Evolutionary conservation across 371 early-diverging fungal genomes (phyloP), one percentile per base, ranked within the genome.

Genomic region (Sporodiniella umbellata): DNA sequence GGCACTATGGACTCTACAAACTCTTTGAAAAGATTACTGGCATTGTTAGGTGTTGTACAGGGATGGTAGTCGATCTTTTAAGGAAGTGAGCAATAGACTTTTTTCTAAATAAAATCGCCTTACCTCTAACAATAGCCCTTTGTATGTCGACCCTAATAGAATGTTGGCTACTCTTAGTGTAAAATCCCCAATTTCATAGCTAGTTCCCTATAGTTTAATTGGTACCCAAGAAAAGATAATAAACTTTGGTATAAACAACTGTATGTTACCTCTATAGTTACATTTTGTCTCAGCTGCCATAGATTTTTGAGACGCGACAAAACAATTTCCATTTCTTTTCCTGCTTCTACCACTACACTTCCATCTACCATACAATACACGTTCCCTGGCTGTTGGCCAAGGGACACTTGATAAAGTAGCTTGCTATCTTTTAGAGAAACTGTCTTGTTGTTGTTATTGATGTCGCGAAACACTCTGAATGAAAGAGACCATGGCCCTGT

Each of bases 311-410:
- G 53, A 28, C 73, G 62, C 6, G 69, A 62, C 18, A 77, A 56
- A 35, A 77, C 68, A 12, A 64, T 46, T 55, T 77, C 78, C 37
- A 73, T 48, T 48, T 77, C 78, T 28, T 69, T 70, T 51, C 73
- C 78, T n/a, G 71, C 78, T 54, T 72, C 78, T 0, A 77, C 64
- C 0, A 77, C 68, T 4, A 77, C 78, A 49, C 74, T 67, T 4
- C 73, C 78, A 17, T 77, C 78, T 4, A 77, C 78, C 78, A 77
- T 77, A 45, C 78, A 77, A 52, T 77, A 77, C 0, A 71, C 67
- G 31, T 71, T 65, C 12, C 74, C 60, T 7, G 78, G 71, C 11
- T 69, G 69, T 49, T 77, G 78, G 14, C 66, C 65, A 15, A 77
- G 51, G 1, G 74, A 59, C n/a, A 77, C 74, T 56, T 72, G 73